Evolutionary conservation across 2,329 filamentous ascomycete species (phyloP).

Genomic region (Gliomastix tumulicola): DNA sequence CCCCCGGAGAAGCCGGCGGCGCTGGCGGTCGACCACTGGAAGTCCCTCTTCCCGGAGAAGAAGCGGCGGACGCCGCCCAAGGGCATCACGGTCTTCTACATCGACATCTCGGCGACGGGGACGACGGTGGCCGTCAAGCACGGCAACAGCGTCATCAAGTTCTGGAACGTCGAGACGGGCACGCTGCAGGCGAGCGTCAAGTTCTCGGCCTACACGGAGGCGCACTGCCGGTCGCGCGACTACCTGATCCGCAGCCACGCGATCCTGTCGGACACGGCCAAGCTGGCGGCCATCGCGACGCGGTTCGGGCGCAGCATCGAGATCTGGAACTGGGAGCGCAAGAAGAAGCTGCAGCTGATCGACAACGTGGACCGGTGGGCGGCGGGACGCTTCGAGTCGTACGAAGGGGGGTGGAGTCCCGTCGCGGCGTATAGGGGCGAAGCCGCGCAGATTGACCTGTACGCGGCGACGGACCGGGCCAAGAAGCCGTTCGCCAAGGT

Average conservation of each 20-base stretch:
- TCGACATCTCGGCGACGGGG: conserved; percentile 24
- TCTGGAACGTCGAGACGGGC: conserved; percentile 79
- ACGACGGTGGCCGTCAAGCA: conserved; percentile 26
- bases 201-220: conserved; percentile 28
- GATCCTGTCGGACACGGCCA: conserved; percentile 29
- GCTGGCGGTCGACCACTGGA: conserved; percentile 11
- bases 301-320: conserved; percentile 30
- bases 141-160: conserved; percentile 72
- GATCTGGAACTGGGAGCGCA: conserved; percentile 30
- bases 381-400: conserved; percentile 23
- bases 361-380: conserved; percentile 29
- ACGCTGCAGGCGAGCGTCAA: conserved; percentile 52
- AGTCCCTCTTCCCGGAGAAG: conserved; percentile 15
- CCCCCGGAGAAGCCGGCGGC: neutral
- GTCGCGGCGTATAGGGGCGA: conserved; percentile 26
- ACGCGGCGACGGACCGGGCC: conserved; percentile 14
- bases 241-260: conserved; percentile 34
- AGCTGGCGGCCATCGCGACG: conserved; percentile 27
- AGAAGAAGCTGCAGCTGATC: conserved; percentile 29
- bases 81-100: conserved; percentile 19
- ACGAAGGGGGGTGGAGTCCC: conserved; percentile 21
- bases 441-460: conserved; percentile 22
- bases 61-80: too few species aligned
- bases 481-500: conserved; percentile 29
- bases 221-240: conserved; percentile 27